These are phyloP conservation scores for Lotmaria passim DNA, from an alignment of 208 protist species.

Conservation along the genomic window DNA sequence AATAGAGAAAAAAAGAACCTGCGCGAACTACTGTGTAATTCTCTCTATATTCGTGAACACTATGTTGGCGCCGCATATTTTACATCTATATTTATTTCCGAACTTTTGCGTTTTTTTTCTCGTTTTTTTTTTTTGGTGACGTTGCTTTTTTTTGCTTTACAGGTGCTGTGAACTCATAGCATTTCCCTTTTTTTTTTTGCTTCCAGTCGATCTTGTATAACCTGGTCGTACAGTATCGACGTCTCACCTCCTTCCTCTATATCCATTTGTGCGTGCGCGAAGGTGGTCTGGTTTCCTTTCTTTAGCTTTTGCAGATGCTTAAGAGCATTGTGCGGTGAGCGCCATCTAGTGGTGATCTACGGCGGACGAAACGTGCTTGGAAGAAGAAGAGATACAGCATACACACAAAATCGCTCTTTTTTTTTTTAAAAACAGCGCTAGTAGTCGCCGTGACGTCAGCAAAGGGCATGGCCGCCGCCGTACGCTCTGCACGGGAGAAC, in stretches of 20 bases:
- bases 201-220: neutral
- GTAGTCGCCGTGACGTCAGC: neutral
- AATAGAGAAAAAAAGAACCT: neutral
- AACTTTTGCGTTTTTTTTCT: neutral
- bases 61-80: neutral
- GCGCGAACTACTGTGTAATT: too few relatives aligned
- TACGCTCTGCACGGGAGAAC: neutral
- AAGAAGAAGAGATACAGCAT: neutral
- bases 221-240: slow-evolving; percentile 2
- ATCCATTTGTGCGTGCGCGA: neutral
- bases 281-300: neutral
- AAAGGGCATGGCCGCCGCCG: neutral
- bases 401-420: neutral
- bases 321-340: neutral
- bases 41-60: neutral
- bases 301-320: neutral
- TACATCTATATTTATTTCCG: neutral
- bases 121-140: neutral
- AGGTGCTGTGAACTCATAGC: neutral
- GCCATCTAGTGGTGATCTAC: neutral
- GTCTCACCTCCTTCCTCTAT: neutral
- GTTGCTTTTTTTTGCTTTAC: neutral
- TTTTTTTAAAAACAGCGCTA: neutral
- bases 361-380: neutral
- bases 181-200: slow-evolving; percentile 1